Evolutionary conservation across 495 filamentous ascomycete genomes (phyloP).

Genomic region (Hypomontagnella monticulosa): DNA sequence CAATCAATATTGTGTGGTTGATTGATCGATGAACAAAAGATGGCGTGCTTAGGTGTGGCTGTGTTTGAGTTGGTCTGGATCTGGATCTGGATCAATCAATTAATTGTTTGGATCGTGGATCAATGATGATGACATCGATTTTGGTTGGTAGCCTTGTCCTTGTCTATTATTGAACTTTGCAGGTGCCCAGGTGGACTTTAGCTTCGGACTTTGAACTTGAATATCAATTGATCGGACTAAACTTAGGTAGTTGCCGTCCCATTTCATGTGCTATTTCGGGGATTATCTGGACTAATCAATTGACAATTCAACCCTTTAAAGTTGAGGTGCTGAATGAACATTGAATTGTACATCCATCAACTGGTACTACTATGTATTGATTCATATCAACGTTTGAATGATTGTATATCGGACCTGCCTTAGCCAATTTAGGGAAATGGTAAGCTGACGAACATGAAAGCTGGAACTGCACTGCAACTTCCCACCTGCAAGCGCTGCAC

Average conservation of each 20-base stretch:
- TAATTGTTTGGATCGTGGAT: neutral
- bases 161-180: slow-evolving; percentile 8
- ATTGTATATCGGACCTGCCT: neutral
- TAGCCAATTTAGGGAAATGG: too few relatives aligned
- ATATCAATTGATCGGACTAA: too few relatives aligned
- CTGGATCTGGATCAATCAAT: neutral
- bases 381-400: neutral
- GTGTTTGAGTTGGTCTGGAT: neutral
- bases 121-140: slow-evolving; percentile 27
- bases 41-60: slow-evolving; percentile 34
- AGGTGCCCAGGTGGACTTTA: too few relatives aligned
- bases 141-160: slow-evolving; percentile 32
- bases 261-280: too few relatives aligned
- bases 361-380: too few relatives aligned
- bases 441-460: too few relatives aligned
- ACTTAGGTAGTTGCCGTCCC: too few relatives aligned
- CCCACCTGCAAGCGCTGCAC: slow-evolving; percentile 23
- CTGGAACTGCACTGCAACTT: slow-evolving; percentile 7
- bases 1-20: slow-evolving; percentile 1
- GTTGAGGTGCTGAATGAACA: too few relatives aligned
- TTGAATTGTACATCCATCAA: too few relatives aligned
- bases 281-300: too few relatives aligned
- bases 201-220: neutral
- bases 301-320: too few relatives aligned
- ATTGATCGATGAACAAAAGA: slow-evolving; percentile 6